A percentile compares a stretch with the other conserved stretches of the same genome.
Evolutionary conservation across 345 rosid genomes (phyloP).

Genomic region (Rhodamnia rubescens): DNA sequence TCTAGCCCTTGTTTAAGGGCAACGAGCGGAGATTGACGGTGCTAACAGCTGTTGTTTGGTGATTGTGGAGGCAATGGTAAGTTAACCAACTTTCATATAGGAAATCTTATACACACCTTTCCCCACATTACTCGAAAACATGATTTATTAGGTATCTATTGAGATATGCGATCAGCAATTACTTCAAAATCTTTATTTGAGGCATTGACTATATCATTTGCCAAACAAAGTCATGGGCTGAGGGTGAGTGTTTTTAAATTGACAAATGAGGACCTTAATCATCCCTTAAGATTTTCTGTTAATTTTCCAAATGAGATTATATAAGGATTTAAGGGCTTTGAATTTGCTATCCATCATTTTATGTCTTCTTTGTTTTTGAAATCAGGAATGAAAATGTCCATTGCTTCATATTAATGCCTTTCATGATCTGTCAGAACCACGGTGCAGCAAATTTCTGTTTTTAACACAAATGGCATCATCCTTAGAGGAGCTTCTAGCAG

Average conservation of each 20-base stretch:
- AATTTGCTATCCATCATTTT: background rate
- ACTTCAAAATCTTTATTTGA: background rate
- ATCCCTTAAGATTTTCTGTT: background rate
- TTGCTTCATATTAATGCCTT: background rate
- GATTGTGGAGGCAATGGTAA: background rate
- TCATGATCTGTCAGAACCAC: background rate
- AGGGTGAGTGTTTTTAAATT: background rate
- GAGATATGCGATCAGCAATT: background rate
- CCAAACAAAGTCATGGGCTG: background rate
- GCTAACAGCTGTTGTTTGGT: background rate
- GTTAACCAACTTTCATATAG: background rate
- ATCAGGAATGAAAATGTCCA: background rate
- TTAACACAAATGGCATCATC: slow-evolving; percentile 36
- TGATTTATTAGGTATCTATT: background rate
- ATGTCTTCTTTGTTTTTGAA: background rate
- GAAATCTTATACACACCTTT: background rate
- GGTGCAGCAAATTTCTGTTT: background rate
- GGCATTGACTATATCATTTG: background rate
- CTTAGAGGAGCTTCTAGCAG: slow-evolving; percentile 50
- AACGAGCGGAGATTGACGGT: background rate
- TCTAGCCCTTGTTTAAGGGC: background rate
- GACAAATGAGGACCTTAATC: background rate
- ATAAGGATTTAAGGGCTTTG: background rate
- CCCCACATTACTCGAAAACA: background rate
- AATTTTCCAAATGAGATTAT: background rate